These are phyloP conservation scores for Dioszegia aurantiaca DNA, from an alignment of 768 basidiomycete species.

Conservation along the genomic window DNA sequence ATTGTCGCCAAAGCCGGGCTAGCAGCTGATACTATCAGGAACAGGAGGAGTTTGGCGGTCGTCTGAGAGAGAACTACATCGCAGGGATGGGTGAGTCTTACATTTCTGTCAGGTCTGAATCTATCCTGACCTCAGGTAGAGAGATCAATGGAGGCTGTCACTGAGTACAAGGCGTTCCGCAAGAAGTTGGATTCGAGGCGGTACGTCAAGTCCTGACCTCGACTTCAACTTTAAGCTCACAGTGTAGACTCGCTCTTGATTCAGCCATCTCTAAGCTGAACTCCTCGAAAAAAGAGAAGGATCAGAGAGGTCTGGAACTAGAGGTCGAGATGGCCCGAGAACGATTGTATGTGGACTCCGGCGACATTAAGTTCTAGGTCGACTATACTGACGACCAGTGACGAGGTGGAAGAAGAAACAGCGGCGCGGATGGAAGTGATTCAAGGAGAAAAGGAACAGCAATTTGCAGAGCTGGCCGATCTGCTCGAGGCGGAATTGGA, in stretches of 20 bases:
- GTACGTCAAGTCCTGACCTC: constrained; percentile 54
- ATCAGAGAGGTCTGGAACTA: constrained; percentile 71
- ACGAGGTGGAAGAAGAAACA: constrained; percentile 81
- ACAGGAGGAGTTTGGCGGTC: constrained; percentile 74
- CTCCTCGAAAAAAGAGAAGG: constrained; percentile 66
- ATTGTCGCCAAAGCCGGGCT: not conserved
- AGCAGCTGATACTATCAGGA: constrained; percentile 18
- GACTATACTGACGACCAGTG: constrained; percentile 59
- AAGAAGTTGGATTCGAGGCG: constrained; percentile 86
- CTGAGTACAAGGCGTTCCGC: constrained; percentile 72
- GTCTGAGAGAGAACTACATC: constrained; percentile 71
- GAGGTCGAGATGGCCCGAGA: constrained; percentile 69
- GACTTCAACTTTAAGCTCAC: not conserved
- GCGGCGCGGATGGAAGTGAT: constrained; percentile 74
- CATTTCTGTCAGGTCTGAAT: not conserved
- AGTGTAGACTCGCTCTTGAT: constrained; percentile 68
- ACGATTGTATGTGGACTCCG: constrained; percentile 77
- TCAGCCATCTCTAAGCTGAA: constrained; percentile 69
- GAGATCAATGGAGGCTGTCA: constrained; percentile 68
- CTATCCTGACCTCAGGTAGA: constrained; percentile 39
- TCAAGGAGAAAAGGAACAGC: constrained; percentile 71
- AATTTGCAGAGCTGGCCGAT: constrained; percentile 66
- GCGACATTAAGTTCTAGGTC: too few relatives aligned
- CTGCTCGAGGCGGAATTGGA: constrained; percentile 73
- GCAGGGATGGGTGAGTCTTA: constrained; percentile 57